Evolutionary conservation across 2,329 filamentous ascomycete genomes (phyloP).

Genomic region (Cucurbitaria berberidis): DNA sequence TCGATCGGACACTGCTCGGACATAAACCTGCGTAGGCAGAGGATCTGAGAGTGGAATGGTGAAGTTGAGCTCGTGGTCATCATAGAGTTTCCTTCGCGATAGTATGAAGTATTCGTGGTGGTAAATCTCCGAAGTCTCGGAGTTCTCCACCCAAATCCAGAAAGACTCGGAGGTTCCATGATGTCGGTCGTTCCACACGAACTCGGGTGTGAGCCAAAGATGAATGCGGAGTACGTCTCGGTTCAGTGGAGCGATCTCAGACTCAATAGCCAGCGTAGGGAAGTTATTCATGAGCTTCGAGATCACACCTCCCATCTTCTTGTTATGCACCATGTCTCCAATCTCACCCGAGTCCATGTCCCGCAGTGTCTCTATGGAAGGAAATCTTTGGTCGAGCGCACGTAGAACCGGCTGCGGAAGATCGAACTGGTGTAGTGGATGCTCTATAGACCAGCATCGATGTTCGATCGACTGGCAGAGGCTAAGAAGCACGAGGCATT

Average conservation of each 20-base stretch:
- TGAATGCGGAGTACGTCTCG: constrained; percentile 92
- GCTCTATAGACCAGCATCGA: constrained; percentile 91
- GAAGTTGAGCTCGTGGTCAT: constrained; percentile 97
- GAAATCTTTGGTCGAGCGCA: constrained; percentile 82
- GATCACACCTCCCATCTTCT: constrained; percentile 82
- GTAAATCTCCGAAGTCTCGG: constrained; percentile 95
- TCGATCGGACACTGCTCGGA: constrained; percentile 89
- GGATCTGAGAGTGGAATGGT: constrained; percentile 95
- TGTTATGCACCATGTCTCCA: constrained; percentile 88
- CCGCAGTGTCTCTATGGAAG: constrained; percentile 80
- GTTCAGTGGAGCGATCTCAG: constrained; percentile 94
- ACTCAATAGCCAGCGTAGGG: constrained; percentile 87
- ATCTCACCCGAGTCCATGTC: constrained; percentile 96
- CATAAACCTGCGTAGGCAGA: constrained; percentile 92
- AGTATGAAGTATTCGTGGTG: constrained; percentile 98
- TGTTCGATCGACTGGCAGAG: constrained; percentile 98
- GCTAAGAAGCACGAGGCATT: constrained; percentile 88
- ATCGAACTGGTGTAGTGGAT: constrained; percentile 95
- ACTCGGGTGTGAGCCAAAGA: constrained; percentile 85
- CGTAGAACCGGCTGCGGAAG: constrained; percentile 81
- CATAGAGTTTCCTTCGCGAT: constrained; percentile 84
- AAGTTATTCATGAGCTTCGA: constrained; percentile 85
- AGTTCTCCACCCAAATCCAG: constrained; percentile 99
- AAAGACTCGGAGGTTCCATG: constrained; percentile 96
- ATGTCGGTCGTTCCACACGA: constrained; percentile 90